Conservation (phyloP, 495 filamentous ascomycete genomes). For the Coniosporium apollinis region DNA sequence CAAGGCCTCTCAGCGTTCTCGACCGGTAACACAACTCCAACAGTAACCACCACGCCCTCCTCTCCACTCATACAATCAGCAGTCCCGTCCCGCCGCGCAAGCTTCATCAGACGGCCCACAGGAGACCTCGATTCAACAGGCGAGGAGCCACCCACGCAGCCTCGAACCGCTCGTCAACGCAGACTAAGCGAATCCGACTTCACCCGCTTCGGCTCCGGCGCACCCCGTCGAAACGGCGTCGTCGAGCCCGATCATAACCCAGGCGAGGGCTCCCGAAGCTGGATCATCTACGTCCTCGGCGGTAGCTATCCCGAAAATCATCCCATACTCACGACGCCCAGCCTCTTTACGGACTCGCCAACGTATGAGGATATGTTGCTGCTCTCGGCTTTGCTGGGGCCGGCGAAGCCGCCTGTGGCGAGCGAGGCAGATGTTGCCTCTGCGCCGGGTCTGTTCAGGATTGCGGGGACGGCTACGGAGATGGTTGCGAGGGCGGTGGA, state of each 20-base stretch:
- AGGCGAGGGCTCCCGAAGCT: slow-evolving; percentile 39
- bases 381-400: slow-evolving; percentile 52
- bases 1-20: slow-evolving; percentile 39
- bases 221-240: slow-evolving; percentile 47
- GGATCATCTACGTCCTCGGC: slow-evolving; percentile 67
- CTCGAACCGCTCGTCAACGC: slow-evolving; percentile 29
- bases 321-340: slow-evolving; percentile 58
- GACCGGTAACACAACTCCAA: slow-evolving; percentile 39
- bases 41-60: slow-evolving; percentile 25
- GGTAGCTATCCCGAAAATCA: slow-evolving; percentile 63
- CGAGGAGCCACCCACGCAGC: slow-evolving; percentile 19
- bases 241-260: slow-evolving; percentile 47
- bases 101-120: slow-evolving; percentile 15
- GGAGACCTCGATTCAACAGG: slow-evolving; percentile 11
- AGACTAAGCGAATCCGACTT: slow-evolving; percentile 46
- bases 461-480: slow-evolving; percentile 4
- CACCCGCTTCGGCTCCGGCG: slow-evolving; percentile 45
- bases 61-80: slow-evolving; percentile 12
- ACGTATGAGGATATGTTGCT: slow-evolving; percentile 71
- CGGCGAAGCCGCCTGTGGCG: slow-evolving; percentile 59
- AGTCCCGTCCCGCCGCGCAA: slow-evolving; percentile 14
- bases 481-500: slow-evolving; percentile 35
- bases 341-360: slow-evolving; percentile 61
- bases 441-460: slow-evolving; percentile 35
- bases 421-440: slow-evolving; percentile 47